Evolutionary conservation across 345 rosid species (phyloP), one percentile per base, ranked within the genome.

Genomic region (Barbarea vulgaris): DNA sequence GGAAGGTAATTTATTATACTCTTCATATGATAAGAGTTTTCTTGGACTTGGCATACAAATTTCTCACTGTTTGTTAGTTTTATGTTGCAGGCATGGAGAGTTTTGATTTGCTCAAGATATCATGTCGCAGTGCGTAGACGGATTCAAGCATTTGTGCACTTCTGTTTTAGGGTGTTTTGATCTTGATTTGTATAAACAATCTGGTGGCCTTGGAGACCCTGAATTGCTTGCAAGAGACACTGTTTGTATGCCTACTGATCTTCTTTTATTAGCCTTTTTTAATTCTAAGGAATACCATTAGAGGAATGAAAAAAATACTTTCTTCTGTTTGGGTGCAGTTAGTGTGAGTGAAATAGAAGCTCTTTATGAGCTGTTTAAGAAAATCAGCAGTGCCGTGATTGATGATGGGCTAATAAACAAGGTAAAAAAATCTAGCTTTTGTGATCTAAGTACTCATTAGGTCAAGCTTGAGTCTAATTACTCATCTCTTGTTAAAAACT

Each of bases 341-440:
- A 93, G 93, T 73, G 99, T 93, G 53, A 96, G 99, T 81, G 99
- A 95, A 84, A 89, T 95, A 52, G 99, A 95, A 81, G 99, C 99
- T 25, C 90, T 95, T 19, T 96, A 96, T 74, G 99, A 96, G 81
- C 94, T 96, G 25, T 96, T 96, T 73, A 93, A 96, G 89, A 93
- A 93, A 88, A 96, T 96, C 70, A 93, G 99, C 83, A 96, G 99
- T 60, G 99, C 96, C 8, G 99, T 96, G 72, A 93, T 91, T 76
- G 99, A 96, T 77, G 99, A 93, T 44, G 98, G 98, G 42, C 80
- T 95, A 50, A 95, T 95, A 77, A 93, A 93, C 85, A 95, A 94
- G 98, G 98, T 94, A 25, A 33, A 73, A 63, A 25, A 33, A 73
- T 59, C 28, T 58, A 69, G 60, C 22, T 54, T 25, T 27, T 37